These are phyloP conservation scores for Inosperma sp. DNA, from an alignment of 768 basidiomycete species.

Conservation along the genomic window DNA sequence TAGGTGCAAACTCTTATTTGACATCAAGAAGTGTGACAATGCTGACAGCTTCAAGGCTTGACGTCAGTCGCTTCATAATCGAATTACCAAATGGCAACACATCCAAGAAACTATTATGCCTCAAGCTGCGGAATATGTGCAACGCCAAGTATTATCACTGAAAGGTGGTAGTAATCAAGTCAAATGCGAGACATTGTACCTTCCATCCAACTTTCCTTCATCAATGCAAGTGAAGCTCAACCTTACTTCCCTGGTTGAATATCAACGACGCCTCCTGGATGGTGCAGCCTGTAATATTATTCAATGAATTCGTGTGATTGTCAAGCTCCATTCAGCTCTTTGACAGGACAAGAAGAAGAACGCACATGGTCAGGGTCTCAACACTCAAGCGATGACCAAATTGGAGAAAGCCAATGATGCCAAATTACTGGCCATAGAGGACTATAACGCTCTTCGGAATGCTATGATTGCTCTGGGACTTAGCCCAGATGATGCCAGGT, in stretches of 20 bases:
- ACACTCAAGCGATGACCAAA: slow-evolving; percentile 5
- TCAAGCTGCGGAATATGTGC: slow-evolving; percentile 3
- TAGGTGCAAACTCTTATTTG: neutral
- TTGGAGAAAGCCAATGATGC: neutral
- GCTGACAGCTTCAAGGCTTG: neutral
- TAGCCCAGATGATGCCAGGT: neutral
- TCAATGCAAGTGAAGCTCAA: neutral
- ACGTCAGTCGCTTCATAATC: neutral
- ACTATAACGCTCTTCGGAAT: neutral
- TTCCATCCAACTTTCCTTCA: slow-evolving; percentile 15
- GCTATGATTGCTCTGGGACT: neutral
- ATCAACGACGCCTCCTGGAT: slow-evolving; percentile 13
- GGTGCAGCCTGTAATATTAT: slow-evolving; percentile 18
- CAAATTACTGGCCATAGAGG: neutral
- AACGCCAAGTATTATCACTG: neutral
- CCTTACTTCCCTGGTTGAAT: slow-evolving; percentile 7
- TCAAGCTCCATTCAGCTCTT: slow-evolving; percentile 4
- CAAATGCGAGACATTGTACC: slow-evolving; percentile 5
- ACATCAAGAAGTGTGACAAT: neutral
- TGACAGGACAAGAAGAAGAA: slow-evolving; percentile 7
- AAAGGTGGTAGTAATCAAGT: neutral
- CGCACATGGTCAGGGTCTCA: slow-evolving; percentile 8
- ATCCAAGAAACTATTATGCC: slow-evolving; percentile 12
- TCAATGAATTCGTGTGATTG: slow-evolving; percentile 1
- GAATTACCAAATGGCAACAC: slow-evolving; percentile 15